Base-by-base conservation (phyloP, 129 eudicot species). In the Chrysanthemum seticuspe region DNA sequence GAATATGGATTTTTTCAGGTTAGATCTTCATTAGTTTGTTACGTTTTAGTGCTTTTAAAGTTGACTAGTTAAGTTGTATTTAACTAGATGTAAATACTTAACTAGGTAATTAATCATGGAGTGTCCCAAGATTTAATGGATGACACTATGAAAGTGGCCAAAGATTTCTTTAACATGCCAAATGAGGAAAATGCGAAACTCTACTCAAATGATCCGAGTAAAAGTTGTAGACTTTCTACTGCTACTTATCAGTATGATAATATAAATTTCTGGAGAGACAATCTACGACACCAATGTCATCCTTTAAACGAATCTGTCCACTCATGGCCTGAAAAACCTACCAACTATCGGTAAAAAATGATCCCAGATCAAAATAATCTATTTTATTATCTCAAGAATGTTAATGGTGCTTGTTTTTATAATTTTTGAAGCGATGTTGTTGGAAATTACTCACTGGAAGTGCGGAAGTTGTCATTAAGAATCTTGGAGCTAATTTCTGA, bases 1-100 rank as follows among this genome's bases (percentile, higher is more conserved):
- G 74, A 81, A 34, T 81, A 75, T 31, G 84, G 89, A n/a, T 85
- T 81, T 18, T 85, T 85, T 72, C 81, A 84, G 88, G 88, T 83
- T 16, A 61, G 52, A 61, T n/a, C 74, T 14, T 65, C 56, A 0
- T 67, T 5, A 2, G 0, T 21, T 54, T 36, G 47, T 51, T 75
- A 13, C n/a, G 19, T 1, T 57, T 18, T 18, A 18, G 34, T 5
- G 15, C 9, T 51, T 16, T 56, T 56, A 15, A 56, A 14, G 47
- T 36, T n/a, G 2, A 6, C 44, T 36, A 36, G 44, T 36, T 36
- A 36, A 5, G 9, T 5, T 1, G 34, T 53, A 15, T 48, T 4
- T 13, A 13, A 56, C 50, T 34, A 14, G 45, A 54, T 70, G 47
- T 47, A 25, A 19, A 36, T 36, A 34, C 7, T 25, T 50, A 62